phyloP scores from a whole-genome alignment of 352 stramenopile genomes.

The Pythium pyrilobum region DNA sequence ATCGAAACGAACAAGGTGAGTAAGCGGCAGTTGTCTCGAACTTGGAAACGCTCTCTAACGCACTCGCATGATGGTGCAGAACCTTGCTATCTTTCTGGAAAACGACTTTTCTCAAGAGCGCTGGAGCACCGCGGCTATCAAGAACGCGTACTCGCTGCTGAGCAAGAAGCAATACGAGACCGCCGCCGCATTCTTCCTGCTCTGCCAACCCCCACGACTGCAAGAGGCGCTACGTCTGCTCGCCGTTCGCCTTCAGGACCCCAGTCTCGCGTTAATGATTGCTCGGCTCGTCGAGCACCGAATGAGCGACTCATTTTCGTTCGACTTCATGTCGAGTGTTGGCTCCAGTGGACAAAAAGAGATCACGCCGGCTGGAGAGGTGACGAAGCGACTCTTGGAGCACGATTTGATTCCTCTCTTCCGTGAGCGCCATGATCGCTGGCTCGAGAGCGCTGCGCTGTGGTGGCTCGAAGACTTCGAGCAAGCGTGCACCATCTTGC shows the following conservation, averaged over 20 bases:
- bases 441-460: constrained; percentile 71
- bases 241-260: constrained; percentile 79
- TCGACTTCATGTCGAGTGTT: constrained; percentile 42
- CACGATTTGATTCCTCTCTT: constrained; percentile 68
- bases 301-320: constrained; percentile 35
- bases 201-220: constrained; percentile 89
- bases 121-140: constrained; percentile 86
- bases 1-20: constrained; percentile 64
- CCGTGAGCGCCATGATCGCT: constrained; percentile 49
- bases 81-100: constrained; percentile 64
- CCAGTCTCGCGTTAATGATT: constrained; percentile 87
- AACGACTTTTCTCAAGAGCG: constrained; percentile 80
- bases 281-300: constrained; percentile 84
- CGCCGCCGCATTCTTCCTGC: constrained; percentile 91
- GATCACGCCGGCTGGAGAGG: constrained; percentile 49
- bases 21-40: not conserved
- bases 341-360: constrained; percentile 30
- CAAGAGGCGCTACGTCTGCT: constrained; percentile 91
- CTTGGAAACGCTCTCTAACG: not conserved
- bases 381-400: constrained; percentile 54
- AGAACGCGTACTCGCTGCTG: constrained; percentile 94
- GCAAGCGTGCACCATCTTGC: constrained; percentile 61
- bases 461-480: constrained; percentile 87
- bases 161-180: constrained; percentile 90
- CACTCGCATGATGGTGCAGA: constrained; percentile 26